Evolutionary conservation across 2,329 filamentous ascomycete genomes (phyloP), one percentile per base, ranked within the genome.

Genomic region (Fusarium tuaranense): DNA sequence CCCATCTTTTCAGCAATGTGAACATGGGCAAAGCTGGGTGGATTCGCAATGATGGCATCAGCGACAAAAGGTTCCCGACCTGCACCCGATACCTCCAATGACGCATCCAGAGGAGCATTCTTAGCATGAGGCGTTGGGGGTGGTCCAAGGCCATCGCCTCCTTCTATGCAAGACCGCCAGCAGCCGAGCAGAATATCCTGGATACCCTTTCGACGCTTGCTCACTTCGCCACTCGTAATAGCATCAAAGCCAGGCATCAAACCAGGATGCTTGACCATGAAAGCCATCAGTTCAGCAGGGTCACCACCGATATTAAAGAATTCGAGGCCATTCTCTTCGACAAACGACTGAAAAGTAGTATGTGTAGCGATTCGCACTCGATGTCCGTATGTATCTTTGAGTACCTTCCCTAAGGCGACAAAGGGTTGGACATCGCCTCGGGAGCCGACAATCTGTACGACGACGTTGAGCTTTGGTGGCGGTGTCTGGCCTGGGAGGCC

Each of bases 191-290:
- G 85, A 71, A 97, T 95, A 70, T 94, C 89, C 68, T 92, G 90
- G 71, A 97, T 95, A 18, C 93, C 93, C 72, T 89, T 91, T 34
- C 94, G 88, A 34, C 94, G 88, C 81, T 92, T 93, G 48, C 89
- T 92, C 60, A 97, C 90, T 79, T 97, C 94, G 9, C 94, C 94
- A 73, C 89, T 93, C 69, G 91, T 92, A 59, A 97, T 83, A 1
- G 93, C 92, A 59, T 95, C 92, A 68, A 96, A 90, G 1, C 93
- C 93, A 2, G 95, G 95, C 92, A 97, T 94, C 36, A 97, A 85
- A 0, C 94, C 94, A 0, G 95, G 94, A 76, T 97, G 93, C 82
- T 95, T 95, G 55, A 97, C 94, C 94, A 97, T 97, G 78, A 96
- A 97, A 4, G 94, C 94, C 93, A 95, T 95, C 51, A 95, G 85